Percentiles rank a stretch among this genome's conserved stretches.
These are phyloP conservation scores for Fusarium anguioides DNA, from an alignment of 2,329 filamentous ascomycete species.

Conservation along the genomic window DNA sequence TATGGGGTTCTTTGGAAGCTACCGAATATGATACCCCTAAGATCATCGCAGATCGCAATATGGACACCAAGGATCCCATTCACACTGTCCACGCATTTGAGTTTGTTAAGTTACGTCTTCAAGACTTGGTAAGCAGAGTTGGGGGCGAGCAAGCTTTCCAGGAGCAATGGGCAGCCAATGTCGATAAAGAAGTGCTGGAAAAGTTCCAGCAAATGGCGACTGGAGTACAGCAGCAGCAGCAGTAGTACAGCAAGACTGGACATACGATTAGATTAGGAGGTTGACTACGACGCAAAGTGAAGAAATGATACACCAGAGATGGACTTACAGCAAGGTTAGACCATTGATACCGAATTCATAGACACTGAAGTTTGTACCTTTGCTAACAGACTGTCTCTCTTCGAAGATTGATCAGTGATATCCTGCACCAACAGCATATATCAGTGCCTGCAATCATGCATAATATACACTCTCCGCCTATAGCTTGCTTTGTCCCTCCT, in stretches of 20 bases:
- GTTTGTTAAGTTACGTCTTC: conserved; percentile 73
- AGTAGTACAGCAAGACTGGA: neutral
- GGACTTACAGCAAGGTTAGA: conserved; percentile 31
- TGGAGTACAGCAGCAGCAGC: conserved; percentile 31
- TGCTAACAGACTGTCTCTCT: neutral
- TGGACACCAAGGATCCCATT: conserved; percentile 71
- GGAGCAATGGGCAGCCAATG: conserved; percentile 76
- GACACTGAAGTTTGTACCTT: neutral
- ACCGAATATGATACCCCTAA: conserved; percentile 68
- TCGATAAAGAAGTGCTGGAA: conserved; percentile 76
- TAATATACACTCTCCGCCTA: conserved; percentile 43
- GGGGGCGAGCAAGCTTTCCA: conserved; percentile 76
- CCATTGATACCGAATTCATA: conserved; percentile 19
- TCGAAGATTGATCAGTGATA: neutral
- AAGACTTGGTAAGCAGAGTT: conserved; percentile 65
- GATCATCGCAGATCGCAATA: conserved; percentile 62
- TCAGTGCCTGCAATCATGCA: neutral
- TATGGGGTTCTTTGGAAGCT: conserved; percentile 56
- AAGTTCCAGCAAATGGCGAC: conserved; percentile 62
- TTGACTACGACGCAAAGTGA: conserved; percentile 12
- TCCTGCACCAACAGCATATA: neutral
- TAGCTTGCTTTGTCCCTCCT: conserved; percentile 69
- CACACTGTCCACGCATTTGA: conserved; percentile 72
- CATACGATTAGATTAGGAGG: neutral
- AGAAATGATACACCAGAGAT: conserved; percentile 24